Percentiles rank a stretch among this genome's conserved stretches.
Evolutionary conservation across 2,329 filamentous ascomycete genomes (phyloP).

Genomic region (Cytospora paraplurivora): DNA sequence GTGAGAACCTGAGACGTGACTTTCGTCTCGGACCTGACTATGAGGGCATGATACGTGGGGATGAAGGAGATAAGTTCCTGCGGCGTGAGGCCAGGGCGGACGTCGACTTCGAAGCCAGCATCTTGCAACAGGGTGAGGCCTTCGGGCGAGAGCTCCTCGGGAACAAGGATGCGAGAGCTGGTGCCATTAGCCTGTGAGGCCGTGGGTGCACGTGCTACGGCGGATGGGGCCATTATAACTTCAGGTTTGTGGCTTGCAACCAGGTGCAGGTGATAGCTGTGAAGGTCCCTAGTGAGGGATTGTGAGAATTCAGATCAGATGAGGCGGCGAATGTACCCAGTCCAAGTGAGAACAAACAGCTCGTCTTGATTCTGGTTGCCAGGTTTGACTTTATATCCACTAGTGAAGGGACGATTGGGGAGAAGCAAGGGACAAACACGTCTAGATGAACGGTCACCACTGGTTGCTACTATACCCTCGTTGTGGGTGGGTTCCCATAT

Average conservation of each 20-base stretch:
- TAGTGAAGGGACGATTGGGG: not conserved
- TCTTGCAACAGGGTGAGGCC: conserved; percentile 69
- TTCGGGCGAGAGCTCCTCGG: conserved; percentile 80
- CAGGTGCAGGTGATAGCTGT: not conserved
- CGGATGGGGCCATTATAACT: conserved; percentile 35
- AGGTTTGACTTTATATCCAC: not conserved
- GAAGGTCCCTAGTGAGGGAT: not conserved
- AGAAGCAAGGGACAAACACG: not conserved
- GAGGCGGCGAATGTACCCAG: not conserved
- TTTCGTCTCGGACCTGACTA: conserved; percentile 80
- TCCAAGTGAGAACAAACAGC: not conserved
- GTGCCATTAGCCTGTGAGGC: conserved; percentile 28
- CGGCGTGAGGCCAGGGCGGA: conserved; percentile 61
- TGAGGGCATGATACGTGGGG: conserved; percentile 71
- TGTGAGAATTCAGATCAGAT: not conserved
- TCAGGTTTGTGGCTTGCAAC: not conserved
- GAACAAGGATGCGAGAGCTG: conserved; percentile 63
- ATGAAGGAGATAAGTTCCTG: conserved; percentile 69
- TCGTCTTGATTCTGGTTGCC: not conserved
- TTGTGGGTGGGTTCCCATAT: not conserved
- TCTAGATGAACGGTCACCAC: not conserved
- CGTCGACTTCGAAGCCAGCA: conserved; percentile 67
- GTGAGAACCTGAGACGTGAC: conserved; percentile 69
- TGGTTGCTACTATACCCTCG: not conserved
- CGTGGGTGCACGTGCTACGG: conserved; percentile 31